A percentile compares a stretch with the other conserved stretches of the same genome.
These are phyloP conservation scores for Neoboletus brunneissimus DNA, from an alignment of 768 basidiomycete genomes.

Conservation along the genomic window DNA sequence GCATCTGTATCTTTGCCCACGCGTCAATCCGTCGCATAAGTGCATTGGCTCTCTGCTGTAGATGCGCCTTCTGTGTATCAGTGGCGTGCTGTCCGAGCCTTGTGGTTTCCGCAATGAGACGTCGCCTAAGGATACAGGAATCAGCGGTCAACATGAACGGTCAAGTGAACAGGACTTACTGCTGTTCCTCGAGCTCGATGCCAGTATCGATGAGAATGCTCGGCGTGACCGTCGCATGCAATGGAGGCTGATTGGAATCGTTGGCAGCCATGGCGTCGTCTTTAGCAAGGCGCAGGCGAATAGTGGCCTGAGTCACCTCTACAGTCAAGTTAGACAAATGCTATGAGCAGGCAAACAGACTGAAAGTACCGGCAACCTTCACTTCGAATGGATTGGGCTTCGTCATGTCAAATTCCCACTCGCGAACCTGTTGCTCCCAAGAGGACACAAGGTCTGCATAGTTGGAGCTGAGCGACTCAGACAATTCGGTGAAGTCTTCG, in stretches of 20 bases:
- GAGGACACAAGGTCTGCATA: background rate
- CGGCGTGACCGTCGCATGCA: background rate
- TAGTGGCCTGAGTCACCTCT: background rate
- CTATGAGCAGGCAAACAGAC: too few relatives aligned
- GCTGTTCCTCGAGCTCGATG: background rate
- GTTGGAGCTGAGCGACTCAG: background rate
- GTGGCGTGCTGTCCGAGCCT: background rate
- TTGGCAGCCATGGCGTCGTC: background rate
- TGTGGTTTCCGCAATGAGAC: background rate
- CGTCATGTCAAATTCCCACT: background rate
- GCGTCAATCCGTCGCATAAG: background rate
- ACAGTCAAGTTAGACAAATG: background rate
- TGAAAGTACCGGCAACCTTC: too few relatives aligned
- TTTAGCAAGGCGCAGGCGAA: background rate
- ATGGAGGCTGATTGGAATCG: background rate
- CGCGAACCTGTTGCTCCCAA: background rate
- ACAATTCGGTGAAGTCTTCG: background rate
- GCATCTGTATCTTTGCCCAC: background rate
- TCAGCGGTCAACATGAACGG: too few relatives aligned
- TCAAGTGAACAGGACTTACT: background rate
- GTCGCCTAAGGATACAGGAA: background rate
- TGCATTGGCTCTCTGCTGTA: background rate
- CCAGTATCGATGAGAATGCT: background rate
- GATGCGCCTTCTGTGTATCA: background rate
- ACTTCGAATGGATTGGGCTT: background rate